Evolutionary conservation across 306 rosid genomes (phyloP), one percentile per base, ranked within the genome.

Genomic region (Biancaea sappan): DNA sequence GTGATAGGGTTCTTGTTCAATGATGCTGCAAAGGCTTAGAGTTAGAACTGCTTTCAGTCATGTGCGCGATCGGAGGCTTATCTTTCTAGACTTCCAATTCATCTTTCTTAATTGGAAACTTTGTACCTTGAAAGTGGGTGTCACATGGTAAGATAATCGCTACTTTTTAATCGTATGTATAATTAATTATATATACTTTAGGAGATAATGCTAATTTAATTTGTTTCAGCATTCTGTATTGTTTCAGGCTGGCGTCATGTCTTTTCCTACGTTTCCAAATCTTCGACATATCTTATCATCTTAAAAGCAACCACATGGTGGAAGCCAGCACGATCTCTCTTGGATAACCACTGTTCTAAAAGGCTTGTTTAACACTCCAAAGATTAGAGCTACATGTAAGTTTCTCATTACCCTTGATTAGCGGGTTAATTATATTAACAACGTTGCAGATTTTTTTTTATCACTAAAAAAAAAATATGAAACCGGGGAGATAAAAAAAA

Each of bases 321-420:
- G n/a, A n/a, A n/a, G n/a, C 3, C 29, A 37, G n/a, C 77, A 71
- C 9, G 77, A 80, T 21, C 44, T 48, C 2, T 61, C 54, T 2
- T 83, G 81, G 84, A 73, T 79, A 44, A 69, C 65, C 0, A 1
- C 15, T 15, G 32, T 59, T 13, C 82, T 83, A 1, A 60, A n/a
- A 59, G 62, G 63, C 58, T 0, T 75, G 76, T 21, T 82, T 84
- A 28, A 11, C 38, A 26, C 84, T n/a, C n/a, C n/a, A 2, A 51
- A 83, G 25, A 76, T 59, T 83, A 43, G 75, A 73, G 54, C 44
- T 84, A 9, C 82, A 84, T 58, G 83, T 83, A 59, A 50, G 79
- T 65, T 62, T 25, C 40, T 62, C 28, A 41, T 22, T 7, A 9
- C 22, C 54, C 15, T 61, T 35, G 18, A 21, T 22, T 52, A 52